phyloP scores from a whole-genome alignment of 139 green algal species.

The Nannochloris sp. region DNA sequence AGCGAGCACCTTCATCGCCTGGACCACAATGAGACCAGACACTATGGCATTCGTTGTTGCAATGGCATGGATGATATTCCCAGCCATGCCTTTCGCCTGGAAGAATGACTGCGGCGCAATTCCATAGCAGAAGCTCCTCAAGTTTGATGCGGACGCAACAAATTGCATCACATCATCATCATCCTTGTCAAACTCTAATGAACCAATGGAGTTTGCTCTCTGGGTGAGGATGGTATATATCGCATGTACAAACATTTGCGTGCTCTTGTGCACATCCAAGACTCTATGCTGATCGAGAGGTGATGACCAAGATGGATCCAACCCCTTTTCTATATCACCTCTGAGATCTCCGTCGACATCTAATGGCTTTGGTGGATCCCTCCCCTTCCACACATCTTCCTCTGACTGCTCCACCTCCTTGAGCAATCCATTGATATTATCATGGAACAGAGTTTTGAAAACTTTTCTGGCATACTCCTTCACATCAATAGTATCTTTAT shows the following conservation, averaged over 20 bases:
- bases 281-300: slow-evolving; percentile 47
- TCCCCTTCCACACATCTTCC: slow-evolving; percentile 70
- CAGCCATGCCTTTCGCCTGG: slow-evolving; percentile 90
- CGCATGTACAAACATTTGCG: slow-evolving; percentile 64
- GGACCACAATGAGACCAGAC: slow-evolving; percentile 77
- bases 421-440: slow-evolving; percentile 31
- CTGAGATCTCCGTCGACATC: slow-evolving; percentile 9
- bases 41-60: slow-evolving; percentile 98
- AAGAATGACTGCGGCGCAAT: slow-evolving; percentile 80
- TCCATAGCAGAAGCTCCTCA: slow-evolving; percentile 66
- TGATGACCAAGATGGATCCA: slow-evolving; percentile 21
- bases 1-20: slow-evolving; percentile 85
- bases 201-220: slow-evolving; percentile 44
- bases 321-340: background rate
- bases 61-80: slow-evolving; percentile 98
- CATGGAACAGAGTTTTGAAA: slow-evolving; percentile 46
- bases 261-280: slow-evolving; percentile 41
- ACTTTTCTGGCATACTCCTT: slow-evolving; percentile 49
- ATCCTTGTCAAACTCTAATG: slow-evolving; percentile 75
- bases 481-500: slow-evolving; percentile 15
- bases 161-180: slow-evolving; percentile 88
- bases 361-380: slow-evolving; percentile 55
- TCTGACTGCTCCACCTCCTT: slow-evolving; percentile 3
- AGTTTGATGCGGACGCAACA: slow-evolving; percentile 82
- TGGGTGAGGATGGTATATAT: slow-evolving; percentile 43